Evolutionary conservation across 2,329 filamentous ascomycete species (phyloP).

Genomic region (Stemphylium lycopersici): DNA sequence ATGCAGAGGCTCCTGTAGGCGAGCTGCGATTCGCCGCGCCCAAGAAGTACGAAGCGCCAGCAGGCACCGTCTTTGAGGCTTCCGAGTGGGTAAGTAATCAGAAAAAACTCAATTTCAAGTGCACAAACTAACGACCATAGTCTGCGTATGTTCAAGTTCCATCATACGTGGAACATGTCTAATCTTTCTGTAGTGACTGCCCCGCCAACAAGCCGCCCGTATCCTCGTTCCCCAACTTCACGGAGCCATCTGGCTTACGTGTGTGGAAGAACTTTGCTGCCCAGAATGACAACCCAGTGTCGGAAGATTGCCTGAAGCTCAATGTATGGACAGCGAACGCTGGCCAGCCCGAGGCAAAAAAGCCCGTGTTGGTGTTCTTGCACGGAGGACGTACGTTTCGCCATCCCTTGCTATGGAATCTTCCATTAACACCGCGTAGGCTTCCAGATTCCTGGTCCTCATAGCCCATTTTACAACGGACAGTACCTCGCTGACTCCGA

Average conservation of each 20-base stretch:
- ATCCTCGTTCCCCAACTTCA: slow-evolving; percentile 35
- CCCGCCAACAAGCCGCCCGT: slow-evolving; percentile 31
- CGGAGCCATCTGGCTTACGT: slow-evolving; percentile 28
- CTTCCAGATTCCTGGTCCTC: slow-evolving; percentile 32
- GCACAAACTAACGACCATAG: slow-evolving; percentile 20
- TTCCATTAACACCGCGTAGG: slow-evolving; percentile 17
- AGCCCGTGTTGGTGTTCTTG: slow-evolving; percentile 38
- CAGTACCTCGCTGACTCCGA: slow-evolving; percentile 35
- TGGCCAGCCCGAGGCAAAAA: slow-evolving; percentile 22
- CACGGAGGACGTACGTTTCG: slow-evolving; percentile 36
- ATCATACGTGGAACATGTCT: neutral
- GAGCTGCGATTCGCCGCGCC: slow-evolving; percentile 43
- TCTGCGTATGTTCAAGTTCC: slow-evolving; percentile 27
- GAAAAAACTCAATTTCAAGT: neutral
- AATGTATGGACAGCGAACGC: slow-evolving; percentile 38
- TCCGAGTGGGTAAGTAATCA: slow-evolving; percentile 27
- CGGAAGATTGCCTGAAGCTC: slow-evolving; percentile 40
- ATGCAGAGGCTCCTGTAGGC: slow-evolving; percentile 43
- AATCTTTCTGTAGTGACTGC: slow-evolving; percentile 28
- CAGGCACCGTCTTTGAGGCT: slow-evolving; percentile 29
- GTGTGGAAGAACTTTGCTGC: slow-evolving; percentile 38
- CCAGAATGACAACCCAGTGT: slow-evolving; percentile 28
- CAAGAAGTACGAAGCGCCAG: slow-evolving; percentile 30
- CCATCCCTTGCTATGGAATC: neutral
- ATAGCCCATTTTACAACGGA: slow-evolving; percentile 36